Conservation (phyloP, 371 early-diverging fungal species). For the Mortierella sp. region DNA sequence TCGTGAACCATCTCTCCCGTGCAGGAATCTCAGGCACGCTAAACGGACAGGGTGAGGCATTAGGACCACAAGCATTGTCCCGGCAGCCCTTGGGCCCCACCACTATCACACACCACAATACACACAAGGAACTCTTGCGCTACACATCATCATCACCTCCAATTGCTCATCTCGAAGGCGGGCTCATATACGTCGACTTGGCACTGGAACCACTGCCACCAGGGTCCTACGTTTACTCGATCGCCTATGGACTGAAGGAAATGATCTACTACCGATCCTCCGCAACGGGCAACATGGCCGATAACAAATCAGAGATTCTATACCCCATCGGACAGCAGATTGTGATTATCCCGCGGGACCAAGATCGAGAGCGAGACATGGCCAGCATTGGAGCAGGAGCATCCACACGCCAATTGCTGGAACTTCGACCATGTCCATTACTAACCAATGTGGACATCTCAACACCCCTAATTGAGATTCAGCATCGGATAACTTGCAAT, state of each 20-base stretch:
- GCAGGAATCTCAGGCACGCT: conserved; percentile 18
- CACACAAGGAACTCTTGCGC: conserved; percentile 46
- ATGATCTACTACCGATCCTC: conserved; percentile 46
- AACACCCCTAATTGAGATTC: conserved; percentile 47
- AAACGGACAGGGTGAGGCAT: neutral
- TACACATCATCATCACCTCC: conserved; percentile 49
- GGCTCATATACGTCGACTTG: conserved; percentile 35
- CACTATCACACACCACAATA: conserved; percentile 51
- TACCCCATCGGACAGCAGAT: conserved; percentile 54
- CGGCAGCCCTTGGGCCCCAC: conserved; percentile 23
- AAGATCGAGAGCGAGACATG: conserved; percentile 42
- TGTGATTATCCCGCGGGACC: conserved; percentile 48
- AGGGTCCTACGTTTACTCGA: conserved; percentile 47
- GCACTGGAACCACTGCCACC: conserved; percentile 48
- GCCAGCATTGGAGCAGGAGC: conserved; percentile 51
- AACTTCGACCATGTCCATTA: conserved; percentile 40
- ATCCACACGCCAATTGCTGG: conserved; percentile 48
- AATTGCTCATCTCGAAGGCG: conserved; percentile 43
- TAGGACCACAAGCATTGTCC: conserved; percentile 6
- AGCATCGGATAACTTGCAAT: conserved; percentile 47
- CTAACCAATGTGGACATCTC: conserved; percentile 40
- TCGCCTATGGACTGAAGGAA: conserved; percentile 50
- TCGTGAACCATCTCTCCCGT: conserved; percentile 31
- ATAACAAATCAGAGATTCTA: conserved; percentile 52
- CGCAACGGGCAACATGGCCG: conserved; percentile 37